A percentile compares a stretch with the other conserved stretches of the same genome.
phyloP scores from a whole-genome alignment of 1,284 basidiomycete species.

The Pseudozyma tsukubaensis region DNA sequence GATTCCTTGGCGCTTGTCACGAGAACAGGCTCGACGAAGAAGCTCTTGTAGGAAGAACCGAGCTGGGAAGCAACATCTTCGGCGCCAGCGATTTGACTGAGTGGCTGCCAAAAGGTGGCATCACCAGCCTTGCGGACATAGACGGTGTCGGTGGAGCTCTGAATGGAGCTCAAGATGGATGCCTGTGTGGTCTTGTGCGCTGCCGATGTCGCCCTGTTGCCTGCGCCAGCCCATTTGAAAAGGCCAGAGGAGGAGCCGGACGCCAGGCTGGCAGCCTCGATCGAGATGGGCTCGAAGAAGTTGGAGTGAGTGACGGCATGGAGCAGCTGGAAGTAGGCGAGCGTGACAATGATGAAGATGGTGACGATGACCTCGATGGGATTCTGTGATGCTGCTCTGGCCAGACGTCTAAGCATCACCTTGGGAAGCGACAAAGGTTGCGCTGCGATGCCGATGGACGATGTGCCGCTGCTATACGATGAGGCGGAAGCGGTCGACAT shows the following conservation, averaged over 20 bases:
- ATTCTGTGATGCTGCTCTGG: constrained; percentile 50
- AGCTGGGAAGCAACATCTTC: constrained; percentile 25
- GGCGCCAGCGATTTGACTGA: constrained; percentile 24
- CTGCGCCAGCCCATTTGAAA: constrained; percentile 43
- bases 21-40: constrained; percentile 55
- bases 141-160: constrained; percentile 32
- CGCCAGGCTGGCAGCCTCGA: constrained; percentile 52
- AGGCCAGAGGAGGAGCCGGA: constrained; percentile 47
- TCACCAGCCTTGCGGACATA: constrained; percentile 45
- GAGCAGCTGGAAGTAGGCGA: constrained; percentile 91
- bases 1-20: constrained; percentile 50
- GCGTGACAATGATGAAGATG: constrained; percentile 85
- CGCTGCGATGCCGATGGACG: constrained; percentile 37
- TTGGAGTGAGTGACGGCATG: constrained; percentile 79
- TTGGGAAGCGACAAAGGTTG: constrained; percentile 52
- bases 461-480: constrained; percentile 39
- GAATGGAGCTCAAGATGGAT: constrained; percentile 3
- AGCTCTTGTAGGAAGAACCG: constrained; percentile 23
- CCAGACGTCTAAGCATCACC: constrained; percentile 48
- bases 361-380: constrained; percentile 86
- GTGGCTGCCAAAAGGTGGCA: constrained; percentile 40
- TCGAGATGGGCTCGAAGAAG: constrained; percentile 68
- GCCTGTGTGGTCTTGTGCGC: background rate
- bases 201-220: constrained; percentile 8
- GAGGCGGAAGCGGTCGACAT: constrained; percentile 46